These are phyloP conservation scores for Tremellales sp. DNA, from an alignment of 1,284 basidiomycete species.

Conservation along the genomic window DNA sequence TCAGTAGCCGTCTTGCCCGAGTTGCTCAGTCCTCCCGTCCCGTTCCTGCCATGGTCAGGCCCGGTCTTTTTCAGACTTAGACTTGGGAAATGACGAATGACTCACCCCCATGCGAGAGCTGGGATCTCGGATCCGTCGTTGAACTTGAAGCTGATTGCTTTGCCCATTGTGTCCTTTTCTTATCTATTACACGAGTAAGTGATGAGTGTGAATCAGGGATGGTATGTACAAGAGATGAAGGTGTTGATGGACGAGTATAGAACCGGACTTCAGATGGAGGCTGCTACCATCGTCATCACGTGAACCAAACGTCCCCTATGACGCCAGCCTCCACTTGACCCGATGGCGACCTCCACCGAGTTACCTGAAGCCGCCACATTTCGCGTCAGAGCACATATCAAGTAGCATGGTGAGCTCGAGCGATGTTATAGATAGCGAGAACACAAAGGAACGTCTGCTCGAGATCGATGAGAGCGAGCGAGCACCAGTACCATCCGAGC, in stretches of 20 bases:
- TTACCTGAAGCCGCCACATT: too few species aligned
- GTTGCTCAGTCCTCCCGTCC: conserved; percentile 10
- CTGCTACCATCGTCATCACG: too few species aligned
- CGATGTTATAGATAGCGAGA: too few species aligned
- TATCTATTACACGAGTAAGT: background rate
- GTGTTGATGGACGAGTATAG: background rate
- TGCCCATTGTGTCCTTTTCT: background rate
- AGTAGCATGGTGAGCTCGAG: too few species aligned
- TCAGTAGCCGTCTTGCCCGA: conserved; percentile 5
- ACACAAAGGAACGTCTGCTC: too few species aligned
- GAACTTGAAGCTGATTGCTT: conserved; percentile 15
- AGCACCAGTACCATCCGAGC: too few species aligned
- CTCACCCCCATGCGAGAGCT: conserved; percentile 31
- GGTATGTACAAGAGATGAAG: background rate
- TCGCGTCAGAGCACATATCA: too few species aligned
- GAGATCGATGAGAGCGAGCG: too few species aligned
- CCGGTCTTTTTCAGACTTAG: background rate
- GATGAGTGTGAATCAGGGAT: background rate
- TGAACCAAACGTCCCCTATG: too few species aligned
- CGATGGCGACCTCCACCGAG: too few species aligned
- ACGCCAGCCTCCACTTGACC: too few species aligned
- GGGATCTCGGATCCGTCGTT: conserved; percentile 36
- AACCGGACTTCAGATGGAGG: too few species aligned
- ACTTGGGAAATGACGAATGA: background rate
- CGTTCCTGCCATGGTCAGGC: conserved; percentile 6